A percentile compares a stretch with the other conserved stretches of the same genome.
Evolutionary conservation across 2,329 filamentous ascomycete genomes (phyloP).

Genomic region (Aspergillus piperis): DNA sequence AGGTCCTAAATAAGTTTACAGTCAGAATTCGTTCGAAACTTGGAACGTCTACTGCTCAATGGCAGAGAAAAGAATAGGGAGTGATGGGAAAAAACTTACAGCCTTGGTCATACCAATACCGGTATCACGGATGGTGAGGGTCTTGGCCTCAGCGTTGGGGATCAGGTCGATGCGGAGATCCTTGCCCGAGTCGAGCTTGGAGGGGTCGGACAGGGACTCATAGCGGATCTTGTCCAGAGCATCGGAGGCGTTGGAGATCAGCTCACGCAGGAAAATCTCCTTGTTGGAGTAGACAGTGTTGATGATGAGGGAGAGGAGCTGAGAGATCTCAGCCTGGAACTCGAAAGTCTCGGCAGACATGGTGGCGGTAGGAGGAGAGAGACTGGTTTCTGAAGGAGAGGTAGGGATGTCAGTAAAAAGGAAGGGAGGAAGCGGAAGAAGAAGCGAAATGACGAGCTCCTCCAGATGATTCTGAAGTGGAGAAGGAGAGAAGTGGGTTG

Average conservation of each 20-base stretch:
- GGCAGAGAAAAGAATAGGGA: background rate
- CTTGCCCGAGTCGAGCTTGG: constrained; percentile 96
- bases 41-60: too few relatives aligned
- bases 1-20: constrained; percentile 65
- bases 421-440: background rate
- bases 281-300: constrained; percentile 99
- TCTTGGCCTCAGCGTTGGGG: constrained; percentile 96
- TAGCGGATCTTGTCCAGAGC: constrained; percentile 99
- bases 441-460: background rate
- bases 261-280: constrained; percentile 98
- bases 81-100: constrained; percentile 60
- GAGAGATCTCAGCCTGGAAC: constrained; percentile 99
- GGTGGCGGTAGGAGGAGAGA: constrained; percentile 43
- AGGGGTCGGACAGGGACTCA: constrained; percentile 94
- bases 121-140: constrained; percentile 92
- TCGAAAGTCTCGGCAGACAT: constrained; percentile 96
- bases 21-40: constrained; percentile 7
- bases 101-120: constrained; percentile 99
- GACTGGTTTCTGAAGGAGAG: constrained; percentile 18
- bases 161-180: constrained; percentile 99
- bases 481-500: background rate
- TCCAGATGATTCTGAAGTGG: background rate
- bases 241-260: constrained; percentile 98
- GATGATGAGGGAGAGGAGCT: constrained; percentile 99
- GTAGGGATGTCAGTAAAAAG: background rate